A percentile compares a stretch with the other conserved stretches of the same genome.
phyloP scores from a whole-genome alignment of 1,284 basidiomycete genomes.

The Cerioporus squamosus region DNA sequence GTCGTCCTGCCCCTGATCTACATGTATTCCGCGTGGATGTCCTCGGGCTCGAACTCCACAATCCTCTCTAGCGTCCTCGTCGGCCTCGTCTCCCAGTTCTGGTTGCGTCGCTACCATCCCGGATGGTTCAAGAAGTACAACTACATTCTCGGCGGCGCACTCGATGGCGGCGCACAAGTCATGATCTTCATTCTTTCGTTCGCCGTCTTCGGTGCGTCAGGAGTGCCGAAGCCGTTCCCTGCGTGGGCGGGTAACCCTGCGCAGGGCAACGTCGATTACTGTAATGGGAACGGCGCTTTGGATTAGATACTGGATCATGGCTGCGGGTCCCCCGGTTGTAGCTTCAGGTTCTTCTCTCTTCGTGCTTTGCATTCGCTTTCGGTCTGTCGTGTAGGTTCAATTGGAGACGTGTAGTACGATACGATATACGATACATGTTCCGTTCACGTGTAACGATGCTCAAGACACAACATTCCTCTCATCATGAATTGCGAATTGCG shows the following conservation, averaged over 20 bases:
- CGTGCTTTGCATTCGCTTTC: not conserved
- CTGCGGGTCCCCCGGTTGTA: not conserved
- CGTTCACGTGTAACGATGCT: too few relatives aligned
- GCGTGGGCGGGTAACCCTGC: constrained; percentile 60
- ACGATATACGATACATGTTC: not conserved
- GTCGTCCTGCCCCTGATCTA: constrained; percentile 61
- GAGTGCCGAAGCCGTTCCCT: constrained; percentile 55
- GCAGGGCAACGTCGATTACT: constrained; percentile 58
- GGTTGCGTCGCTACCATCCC: constrained; percentile 60
- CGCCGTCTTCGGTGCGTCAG: constrained; percentile 70
- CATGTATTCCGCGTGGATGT: constrained; percentile 50
- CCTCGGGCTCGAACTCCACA: constrained; percentile 55
- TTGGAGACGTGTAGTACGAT: not conserved
- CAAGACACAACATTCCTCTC: too few relatives aligned
- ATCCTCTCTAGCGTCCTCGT: constrained; percentile 54
- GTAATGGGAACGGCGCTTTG: constrained; percentile 60
- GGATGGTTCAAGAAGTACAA: constrained; percentile 66
- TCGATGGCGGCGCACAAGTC: constrained; percentile 71
- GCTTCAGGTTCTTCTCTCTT: too few relatives aligned
- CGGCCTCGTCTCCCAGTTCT: constrained; percentile 62
- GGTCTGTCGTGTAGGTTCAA: not conserved
- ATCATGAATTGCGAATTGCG: too few relatives aligned
- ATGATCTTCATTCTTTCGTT: constrained; percentile 73
- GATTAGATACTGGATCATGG: constrained; percentile 18
- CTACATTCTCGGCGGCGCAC: constrained; percentile 67